These are phyloP conservation scores for Kuraishia capsulata DNA, from an alignment of 805 yeast genomes.

Conservation along the genomic window DNA sequence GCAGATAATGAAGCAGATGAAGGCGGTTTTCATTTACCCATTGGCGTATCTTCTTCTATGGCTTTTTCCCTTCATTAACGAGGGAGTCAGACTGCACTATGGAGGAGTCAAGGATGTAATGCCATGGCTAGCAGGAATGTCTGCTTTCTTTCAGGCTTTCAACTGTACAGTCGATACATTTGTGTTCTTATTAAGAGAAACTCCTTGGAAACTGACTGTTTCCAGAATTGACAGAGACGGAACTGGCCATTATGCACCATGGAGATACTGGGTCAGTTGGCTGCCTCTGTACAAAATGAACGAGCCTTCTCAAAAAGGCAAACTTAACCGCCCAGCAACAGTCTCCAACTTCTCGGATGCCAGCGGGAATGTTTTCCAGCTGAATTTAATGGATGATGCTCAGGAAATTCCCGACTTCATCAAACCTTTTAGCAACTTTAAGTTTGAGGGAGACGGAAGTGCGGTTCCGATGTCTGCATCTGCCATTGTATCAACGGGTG, in stretches of 20 bases:
- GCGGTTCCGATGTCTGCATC: too few species aligned
- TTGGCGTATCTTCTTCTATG: conserved; percentile 72
- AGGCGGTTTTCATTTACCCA: conserved; percentile 76
- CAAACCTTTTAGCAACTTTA: background rate
- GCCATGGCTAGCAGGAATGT: conserved; percentile 54
- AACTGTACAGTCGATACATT: conserved; percentile 70
- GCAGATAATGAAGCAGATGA: conserved; percentile 68
- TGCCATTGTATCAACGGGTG: too few species aligned
- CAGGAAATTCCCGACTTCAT: background rate
- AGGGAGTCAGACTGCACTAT: conserved; percentile 39
- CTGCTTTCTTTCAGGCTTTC: conserved; percentile 75
- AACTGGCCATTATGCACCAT: conserved; percentile 19
- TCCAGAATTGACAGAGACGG: conserved; percentile 13
- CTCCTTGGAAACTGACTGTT: conserved; percentile 52
- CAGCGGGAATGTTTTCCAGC: too few species aligned
- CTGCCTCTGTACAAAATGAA: conserved; percentile 30
- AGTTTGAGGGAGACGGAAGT: background rate
- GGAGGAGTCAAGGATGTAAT: conserved; percentile 43
- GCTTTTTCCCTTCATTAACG: conserved; percentile 70
- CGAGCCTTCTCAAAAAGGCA: background rate
- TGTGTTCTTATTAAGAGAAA: conserved; percentile 71
- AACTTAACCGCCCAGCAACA: too few species aligned
- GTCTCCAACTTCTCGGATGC: too few species aligned
- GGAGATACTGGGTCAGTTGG: conserved; percentile 30
- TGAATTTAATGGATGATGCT: too few species aligned